Percentiles rank a stretch among this genome's conserved stretches.
phyloP scores from a whole-genome alignment of 176 grass and related monocot genomes.

The Aegilops longissima region DNA sequence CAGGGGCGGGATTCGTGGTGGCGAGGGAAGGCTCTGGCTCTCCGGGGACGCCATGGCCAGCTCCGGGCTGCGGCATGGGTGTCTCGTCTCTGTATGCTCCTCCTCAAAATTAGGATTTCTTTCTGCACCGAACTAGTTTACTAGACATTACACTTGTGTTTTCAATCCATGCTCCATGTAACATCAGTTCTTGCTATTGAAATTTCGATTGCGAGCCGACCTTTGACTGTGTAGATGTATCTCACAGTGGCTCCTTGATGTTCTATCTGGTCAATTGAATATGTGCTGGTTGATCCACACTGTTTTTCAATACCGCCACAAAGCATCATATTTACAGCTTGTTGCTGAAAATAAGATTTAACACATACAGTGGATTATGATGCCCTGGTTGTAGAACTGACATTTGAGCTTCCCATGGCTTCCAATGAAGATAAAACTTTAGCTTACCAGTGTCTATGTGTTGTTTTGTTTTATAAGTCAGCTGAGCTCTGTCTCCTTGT shows the following conservation, averaged over 20 bases:
- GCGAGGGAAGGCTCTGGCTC: conserved; percentile 56
- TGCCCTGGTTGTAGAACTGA: conserved; percentile 9
- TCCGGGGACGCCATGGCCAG: conserved; percentile 59
- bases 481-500: conserved; percentile 12
- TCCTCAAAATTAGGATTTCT: background rate
- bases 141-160: background rate
- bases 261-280: background rate
- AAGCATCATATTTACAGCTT: background rate
- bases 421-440: background rate
- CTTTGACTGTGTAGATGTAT: background rate
- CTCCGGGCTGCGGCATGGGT: conserved; percentile 61
- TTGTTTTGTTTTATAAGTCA: conserved; percentile 22
- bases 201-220: background rate
- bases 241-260: background rate
- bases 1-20: conserved; percentile 24
- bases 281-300: background rate
- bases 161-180: background rate
- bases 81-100: conserved; percentile 59
- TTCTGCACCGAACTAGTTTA: background rate
- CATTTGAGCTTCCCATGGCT: background rate
- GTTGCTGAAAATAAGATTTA: background rate
- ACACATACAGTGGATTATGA: background rate
- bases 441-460: background rate
- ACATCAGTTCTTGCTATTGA: background rate
- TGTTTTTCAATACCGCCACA: background rate